These are phyloP conservation scores for Pythium phragmitis DNA, from an alignment of 352 stramenopile species.

Conservation along the genomic window DNA sequence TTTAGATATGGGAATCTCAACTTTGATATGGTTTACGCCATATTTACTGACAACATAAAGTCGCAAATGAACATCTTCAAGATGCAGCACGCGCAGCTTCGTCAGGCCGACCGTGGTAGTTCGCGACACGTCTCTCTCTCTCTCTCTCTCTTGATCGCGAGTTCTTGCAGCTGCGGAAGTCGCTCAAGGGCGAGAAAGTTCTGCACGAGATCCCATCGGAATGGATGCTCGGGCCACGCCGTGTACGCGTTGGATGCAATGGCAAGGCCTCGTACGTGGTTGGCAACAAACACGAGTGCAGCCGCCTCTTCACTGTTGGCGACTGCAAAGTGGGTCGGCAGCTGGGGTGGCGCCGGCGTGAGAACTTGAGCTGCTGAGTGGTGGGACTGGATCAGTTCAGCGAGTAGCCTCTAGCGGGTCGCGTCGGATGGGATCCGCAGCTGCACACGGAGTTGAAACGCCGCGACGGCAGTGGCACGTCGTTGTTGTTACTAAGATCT, in stretches of 20 bases:
- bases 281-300: neutral
- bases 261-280: neutral
- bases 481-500: too few relatives aligned
- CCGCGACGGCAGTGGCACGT: too few relatives aligned
- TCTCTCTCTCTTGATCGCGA: neutral
- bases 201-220: neutral
- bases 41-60: neutral
- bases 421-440: too few relatives aligned
- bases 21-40: neutral
- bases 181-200: neutral
- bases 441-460: neutral
- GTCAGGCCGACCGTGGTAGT: too few relatives aligned
- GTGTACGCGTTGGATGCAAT: neutral
- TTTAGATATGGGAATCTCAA: neutral
- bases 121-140: too few relatives aligned
- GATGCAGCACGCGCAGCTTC: neutral
- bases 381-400: neutral
- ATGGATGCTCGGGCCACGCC: neutral
- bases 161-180: neutral
- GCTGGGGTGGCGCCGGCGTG: too few relatives aligned
- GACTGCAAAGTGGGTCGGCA: conserved; percentile 1
- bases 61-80: neutral
- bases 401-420: neutral
- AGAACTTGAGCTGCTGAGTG: neutral
- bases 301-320: neutral